A percentile compares a stretch with the other conserved stretches of the same genome.
Conservation (phyloP, 1,284 basidiomycete species). For the Leucoagaricus sp. region DNA sequence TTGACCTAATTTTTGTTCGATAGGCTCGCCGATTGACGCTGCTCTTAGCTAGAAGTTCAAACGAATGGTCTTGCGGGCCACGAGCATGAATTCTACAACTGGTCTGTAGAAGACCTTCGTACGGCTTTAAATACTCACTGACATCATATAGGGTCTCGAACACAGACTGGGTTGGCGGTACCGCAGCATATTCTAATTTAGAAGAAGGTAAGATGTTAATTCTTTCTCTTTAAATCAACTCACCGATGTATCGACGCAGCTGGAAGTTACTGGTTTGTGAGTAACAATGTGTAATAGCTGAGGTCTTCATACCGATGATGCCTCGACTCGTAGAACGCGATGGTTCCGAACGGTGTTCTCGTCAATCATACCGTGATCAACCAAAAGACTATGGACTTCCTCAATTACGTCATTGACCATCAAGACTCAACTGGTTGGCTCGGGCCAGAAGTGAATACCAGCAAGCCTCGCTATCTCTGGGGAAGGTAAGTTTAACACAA, state of each 20-base stretch:
- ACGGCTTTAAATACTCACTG: too few species aligned
- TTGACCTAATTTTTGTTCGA: conserved; percentile 19
- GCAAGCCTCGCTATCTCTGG: conserved; percentile 57
- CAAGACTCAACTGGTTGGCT: conserved; percentile 60
- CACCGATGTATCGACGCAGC: conserved; percentile 31
- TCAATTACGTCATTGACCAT: conserved; percentile 54
- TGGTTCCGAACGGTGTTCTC: conserved; percentile 53
- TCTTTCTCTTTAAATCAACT: neutral
- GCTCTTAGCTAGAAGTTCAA: conserved; percentile 47
- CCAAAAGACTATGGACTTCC: conserved; percentile 47
- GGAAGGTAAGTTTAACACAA: conserved; percentile 39
- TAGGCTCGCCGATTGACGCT: neutral
- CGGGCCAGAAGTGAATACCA: conserved; percentile 55
- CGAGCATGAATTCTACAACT: conserved; percentile 57
- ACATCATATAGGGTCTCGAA: conserved; percentile 43
- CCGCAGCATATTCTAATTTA: conserved; percentile 50
- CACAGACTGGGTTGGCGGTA: conserved; percentile 56
- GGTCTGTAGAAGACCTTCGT: too few species aligned
- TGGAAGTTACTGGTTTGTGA: conserved; percentile 62
- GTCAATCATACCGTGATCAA: conserved; percentile 47
- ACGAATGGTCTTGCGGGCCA: conserved; percentile 56
- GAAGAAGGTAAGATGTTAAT: conserved; percentile 47
- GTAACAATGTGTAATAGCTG: too few species aligned
- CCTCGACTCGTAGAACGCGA: conserved; percentile 43
- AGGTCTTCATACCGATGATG: too few species aligned